A percentile compares a stretch with the other conserved stretches of the same genome.
These are phyloP conservation scores for Phlebiopsis gigantea DNA, from an alignment of 768 basidiomycete genomes.

Conservation along the genomic window DNA sequence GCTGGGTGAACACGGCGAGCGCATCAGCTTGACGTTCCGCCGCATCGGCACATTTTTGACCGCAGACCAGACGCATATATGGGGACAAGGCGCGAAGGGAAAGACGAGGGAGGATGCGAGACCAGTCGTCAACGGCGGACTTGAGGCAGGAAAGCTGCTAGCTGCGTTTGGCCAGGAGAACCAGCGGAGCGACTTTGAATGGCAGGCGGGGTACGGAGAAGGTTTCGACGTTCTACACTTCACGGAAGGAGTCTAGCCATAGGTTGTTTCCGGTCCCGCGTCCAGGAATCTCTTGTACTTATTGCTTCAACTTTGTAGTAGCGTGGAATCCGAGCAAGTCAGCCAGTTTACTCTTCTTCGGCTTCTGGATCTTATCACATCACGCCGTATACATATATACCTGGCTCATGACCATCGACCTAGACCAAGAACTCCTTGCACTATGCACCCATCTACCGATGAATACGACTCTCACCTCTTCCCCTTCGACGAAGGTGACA, in stretches of 20 bases:
- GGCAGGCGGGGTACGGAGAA: slow-evolving; percentile 58
- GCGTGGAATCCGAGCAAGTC: too few species aligned
- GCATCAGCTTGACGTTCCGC: slow-evolving; percentile 79
- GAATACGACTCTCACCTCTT: too few species aligned
- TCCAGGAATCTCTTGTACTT: too few species aligned
- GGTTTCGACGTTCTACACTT: slow-evolving; percentile 68
- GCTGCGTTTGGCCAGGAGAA: slow-evolving; percentile 73
- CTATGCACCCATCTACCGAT: too few species aligned
- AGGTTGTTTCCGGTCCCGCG: too few species aligned
- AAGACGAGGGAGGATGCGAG: slow-evolving; percentile 53
- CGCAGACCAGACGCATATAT: slow-evolving; percentile 47
- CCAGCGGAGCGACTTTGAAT: slow-evolving; percentile 62
- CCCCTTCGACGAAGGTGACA: slow-evolving; percentile 9
- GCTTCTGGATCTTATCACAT: too few species aligned
- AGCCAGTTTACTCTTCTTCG: too few species aligned
- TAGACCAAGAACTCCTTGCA: too few species aligned
- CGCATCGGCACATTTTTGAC: slow-evolving; percentile 73
- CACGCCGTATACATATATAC: too few species aligned
- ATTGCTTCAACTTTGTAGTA: too few species aligned
- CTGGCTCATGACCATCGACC: too few species aligned
- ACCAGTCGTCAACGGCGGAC: slow-evolving; percentile 46
- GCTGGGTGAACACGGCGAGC: slow-evolving; percentile 47
- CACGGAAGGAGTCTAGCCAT: neutral
- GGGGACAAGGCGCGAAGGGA: slow-evolving; percentile 65
- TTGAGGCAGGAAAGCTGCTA: slow-evolving; percentile 46